These are phyloP conservation scores for Blastocystis sp. DNA, from an alignment of 352 stramenopile genomes.

Conservation along the genomic window DNA sequence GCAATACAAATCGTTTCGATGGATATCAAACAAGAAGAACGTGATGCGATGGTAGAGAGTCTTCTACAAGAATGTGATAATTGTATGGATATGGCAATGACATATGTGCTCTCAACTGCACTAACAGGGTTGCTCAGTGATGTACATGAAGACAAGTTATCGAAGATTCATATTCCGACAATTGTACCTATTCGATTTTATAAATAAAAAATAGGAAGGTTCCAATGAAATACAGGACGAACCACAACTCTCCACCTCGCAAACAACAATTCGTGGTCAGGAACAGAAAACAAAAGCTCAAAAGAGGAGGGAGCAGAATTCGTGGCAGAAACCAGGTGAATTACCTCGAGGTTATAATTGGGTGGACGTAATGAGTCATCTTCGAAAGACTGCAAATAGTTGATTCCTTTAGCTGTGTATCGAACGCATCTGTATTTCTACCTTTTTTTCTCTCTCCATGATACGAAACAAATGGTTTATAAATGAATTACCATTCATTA, in stretches of 20 bases:
- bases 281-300: slow-evolving; percentile 49
- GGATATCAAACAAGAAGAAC: slow-evolving; percentile 15
- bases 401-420: neutral
- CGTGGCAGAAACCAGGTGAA: slow-evolving; percentile 14
- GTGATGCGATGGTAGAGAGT: neutral
- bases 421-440: neutral
- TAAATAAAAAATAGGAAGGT: neutral
- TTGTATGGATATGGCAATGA: slow-evolving; percentile 45
- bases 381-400: slow-evolving; percentile 19
- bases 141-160: slow-evolving; percentile 19
- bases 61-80: slow-evolving; percentile 1
- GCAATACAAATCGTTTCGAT: slow-evolving; percentile 12
- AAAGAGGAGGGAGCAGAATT: slow-evolving; percentile 36
- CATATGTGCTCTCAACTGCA: slow-evolving; percentile 15
- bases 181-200: neutral
- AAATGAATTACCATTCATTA: neutral
- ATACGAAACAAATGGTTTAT: neutral
- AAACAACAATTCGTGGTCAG: neutral
- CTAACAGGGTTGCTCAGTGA: neutral
- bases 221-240: neutral
- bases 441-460: neutral
- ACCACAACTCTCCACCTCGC: neutral
- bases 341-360: slow-evolving; percentile 48
- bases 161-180: neutral
- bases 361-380: slow-evolving; percentile 44